A percentile compares a stretch with the other conserved stretches of the same genome.
phyloP scores from a whole-genome alignment of 768 basidiomycete genomes.

The Pleurotus platypus region DNA sequence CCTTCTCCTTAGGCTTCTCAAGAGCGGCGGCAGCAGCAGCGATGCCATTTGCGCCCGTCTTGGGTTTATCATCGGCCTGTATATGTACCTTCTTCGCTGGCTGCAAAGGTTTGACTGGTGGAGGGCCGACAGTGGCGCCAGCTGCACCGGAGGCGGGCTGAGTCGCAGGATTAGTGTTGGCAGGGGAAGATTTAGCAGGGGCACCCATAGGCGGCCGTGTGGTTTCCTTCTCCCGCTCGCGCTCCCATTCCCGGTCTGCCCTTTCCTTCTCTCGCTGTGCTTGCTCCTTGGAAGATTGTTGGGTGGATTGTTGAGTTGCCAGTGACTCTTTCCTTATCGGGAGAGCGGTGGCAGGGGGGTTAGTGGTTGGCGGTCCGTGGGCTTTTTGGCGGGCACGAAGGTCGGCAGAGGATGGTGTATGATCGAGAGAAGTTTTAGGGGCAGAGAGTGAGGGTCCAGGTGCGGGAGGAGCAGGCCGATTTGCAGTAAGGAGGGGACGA shows the following conservation, averaged over 20 bases:
- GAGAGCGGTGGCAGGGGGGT: conserved; percentile 15
- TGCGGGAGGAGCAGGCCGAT: conserved; percentile 49
- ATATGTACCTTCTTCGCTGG: conserved; percentile 71
- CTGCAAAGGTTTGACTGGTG: conserved; percentile 73
- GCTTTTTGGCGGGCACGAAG: conserved; percentile 62
- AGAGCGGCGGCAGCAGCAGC: conserved; percentile 71
- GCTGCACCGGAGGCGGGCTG: conserved; percentile 44
- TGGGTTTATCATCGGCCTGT: conserved; percentile 41
- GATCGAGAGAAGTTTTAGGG: conserved; percentile 36
- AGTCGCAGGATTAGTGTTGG: conserved; percentile 38
- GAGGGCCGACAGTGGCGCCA: conserved; percentile 49
- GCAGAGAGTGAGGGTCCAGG: conserved; percentile 26
- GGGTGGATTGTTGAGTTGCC: conserved; percentile 24
- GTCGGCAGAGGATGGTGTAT: conserved; percentile 62
- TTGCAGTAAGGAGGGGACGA: conserved; percentile 57
- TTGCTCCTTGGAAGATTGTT: conserved; percentile 18
- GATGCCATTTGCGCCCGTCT: conserved; percentile 38
- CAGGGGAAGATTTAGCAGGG: conserved; percentile 43
- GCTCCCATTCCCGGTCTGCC: conserved; percentile 19
- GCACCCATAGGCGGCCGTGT: conserved; percentile 34
- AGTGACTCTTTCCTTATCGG: conserved; percentile 53
- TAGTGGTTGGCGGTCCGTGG: conserved; percentile 39
- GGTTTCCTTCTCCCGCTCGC: conserved; percentile 29
- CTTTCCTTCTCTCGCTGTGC: conserved; percentile 14
- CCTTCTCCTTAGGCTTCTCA: conserved; percentile 75